Evolutionary conservation across 2,329 filamentous ascomycete genomes (phyloP).

Genomic region (Trichoderma breve): DNA sequence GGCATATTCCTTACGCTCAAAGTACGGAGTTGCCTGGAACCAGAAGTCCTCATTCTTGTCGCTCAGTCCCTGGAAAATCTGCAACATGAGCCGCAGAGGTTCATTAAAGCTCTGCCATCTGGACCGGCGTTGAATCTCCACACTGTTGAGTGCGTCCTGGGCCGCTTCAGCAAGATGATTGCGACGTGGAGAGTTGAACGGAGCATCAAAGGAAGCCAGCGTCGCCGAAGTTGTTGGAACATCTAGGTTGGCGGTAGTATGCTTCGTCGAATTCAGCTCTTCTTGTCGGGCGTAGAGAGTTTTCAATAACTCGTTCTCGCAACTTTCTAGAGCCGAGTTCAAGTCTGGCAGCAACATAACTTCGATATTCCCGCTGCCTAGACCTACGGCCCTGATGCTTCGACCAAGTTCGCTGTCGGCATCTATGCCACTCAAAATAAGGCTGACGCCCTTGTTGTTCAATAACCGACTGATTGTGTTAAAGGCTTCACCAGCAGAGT

Average conservation of each 20-base stretch:
- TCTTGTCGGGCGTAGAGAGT: constrained; percentile 72
- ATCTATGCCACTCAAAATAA: constrained; percentile 81
- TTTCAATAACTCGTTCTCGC: constrained; percentile 89
- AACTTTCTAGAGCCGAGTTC: constrained; percentile 89
- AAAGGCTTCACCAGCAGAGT: constrained; percentile 93
- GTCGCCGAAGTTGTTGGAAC: constrained; percentile 41
- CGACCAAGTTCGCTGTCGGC: constrained; percentile 72
- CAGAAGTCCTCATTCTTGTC: constrained; percentile 91
- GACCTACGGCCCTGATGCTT: constrained; percentile 77
- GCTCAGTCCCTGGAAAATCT: constrained; percentile 90
- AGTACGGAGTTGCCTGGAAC: constrained; percentile 77
- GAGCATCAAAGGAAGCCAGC: constrained; percentile 37
- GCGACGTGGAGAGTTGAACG: constrained; percentile 76
- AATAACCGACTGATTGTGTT: constrained; percentile 86
- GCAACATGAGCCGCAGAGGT: constrained; percentile 85
- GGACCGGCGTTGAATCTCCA: constrained; percentile 56
- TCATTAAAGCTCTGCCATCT: constrained; percentile 87
- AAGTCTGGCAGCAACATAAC: constrained; percentile 84
- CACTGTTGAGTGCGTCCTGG: constrained; percentile 67
- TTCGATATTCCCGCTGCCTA: constrained; percentile 69
- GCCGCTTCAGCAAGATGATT: constrained; percentile 77
- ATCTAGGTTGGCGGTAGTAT: constrained; percentile 45
- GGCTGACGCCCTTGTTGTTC: constrained; percentile 70
- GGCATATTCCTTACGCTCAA: constrained; percentile 64
- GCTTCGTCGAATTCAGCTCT: constrained; percentile 48